Conservation (phyloP, 495 filamentous ascomycete genomes). For the Annulohypoxylon nitens region DNA sequence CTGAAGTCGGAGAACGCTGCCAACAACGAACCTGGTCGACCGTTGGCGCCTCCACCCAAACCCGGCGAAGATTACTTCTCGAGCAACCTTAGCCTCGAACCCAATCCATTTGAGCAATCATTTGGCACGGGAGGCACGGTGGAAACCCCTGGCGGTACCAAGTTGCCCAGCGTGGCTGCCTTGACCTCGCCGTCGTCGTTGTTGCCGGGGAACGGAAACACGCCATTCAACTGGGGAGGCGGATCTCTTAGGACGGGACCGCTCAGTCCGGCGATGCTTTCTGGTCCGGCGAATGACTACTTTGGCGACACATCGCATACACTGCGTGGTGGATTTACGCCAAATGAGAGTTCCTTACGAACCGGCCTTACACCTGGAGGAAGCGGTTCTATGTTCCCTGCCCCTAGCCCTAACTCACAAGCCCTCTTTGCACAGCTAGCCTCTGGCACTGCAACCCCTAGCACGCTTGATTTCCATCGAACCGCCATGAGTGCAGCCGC, state of each 20-base stretch:
- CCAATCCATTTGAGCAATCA: slow-evolving; percentile 96
- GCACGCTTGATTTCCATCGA: slow-evolving; percentile 92
- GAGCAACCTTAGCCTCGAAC: slow-evolving; percentile 77
- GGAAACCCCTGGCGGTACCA: slow-evolving; percentile 89
- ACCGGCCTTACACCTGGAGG: slow-evolving; percentile 95
- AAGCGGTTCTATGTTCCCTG: slow-evolving; percentile 97
- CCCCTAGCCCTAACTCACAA: slow-evolving; percentile 87
- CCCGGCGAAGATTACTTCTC: slow-evolving; percentile 84
- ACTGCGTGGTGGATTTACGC: slow-evolving; percentile 87
- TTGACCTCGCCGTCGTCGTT: slow-evolving; percentile 90
- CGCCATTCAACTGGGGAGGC: slow-evolving; percentile 81
- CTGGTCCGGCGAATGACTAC: slow-evolving; percentile 80
- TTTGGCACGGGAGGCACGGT: slow-evolving; percentile 77
- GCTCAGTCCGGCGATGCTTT: slow-evolving; percentile 96
- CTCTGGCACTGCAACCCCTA: slow-evolving; percentile 86
- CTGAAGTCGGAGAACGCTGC: slow-evolving; percentile 54
- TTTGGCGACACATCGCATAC: slow-evolving; percentile 81
- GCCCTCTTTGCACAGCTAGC: slow-evolving; percentile 82
- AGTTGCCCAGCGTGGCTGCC: slow-evolving; percentile 90
- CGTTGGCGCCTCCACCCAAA: slow-evolving; percentile 84
- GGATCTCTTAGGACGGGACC: slow-evolving; percentile 92
- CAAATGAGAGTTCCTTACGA: slow-evolving; percentile 94
- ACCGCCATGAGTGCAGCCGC: slow-evolving; percentile 89
- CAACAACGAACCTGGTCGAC: slow-evolving; percentile 58
- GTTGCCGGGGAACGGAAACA: slow-evolving; percentile 75